Evolutionary conservation across 768 basidiomycete species (phyloP).

Genomic region (Calvatia gigantea): DNA sequence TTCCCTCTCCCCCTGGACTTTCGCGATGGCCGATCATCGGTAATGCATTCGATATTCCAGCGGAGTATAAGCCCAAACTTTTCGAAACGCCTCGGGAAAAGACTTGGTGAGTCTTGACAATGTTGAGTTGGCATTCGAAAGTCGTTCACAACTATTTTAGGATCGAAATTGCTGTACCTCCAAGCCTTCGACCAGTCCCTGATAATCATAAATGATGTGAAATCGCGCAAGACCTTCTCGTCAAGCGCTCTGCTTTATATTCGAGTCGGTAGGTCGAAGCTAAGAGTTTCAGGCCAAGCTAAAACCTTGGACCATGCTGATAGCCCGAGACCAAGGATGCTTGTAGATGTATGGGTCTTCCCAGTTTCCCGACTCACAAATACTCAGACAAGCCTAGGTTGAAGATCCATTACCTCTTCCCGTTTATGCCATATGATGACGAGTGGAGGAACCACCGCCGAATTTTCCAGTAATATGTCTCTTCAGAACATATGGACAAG

Average conservation of each 20-base stretch:
- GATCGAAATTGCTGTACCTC: slow-evolving; percentile 8
- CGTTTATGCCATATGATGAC: slow-evolving; percentile 6
- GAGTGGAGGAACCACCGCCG: slow-evolving; percentile 14
- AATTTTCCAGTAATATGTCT: slow-evolving; percentile 13
- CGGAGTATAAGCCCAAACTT: background rate
- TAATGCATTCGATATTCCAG: slow-evolving; percentile 11
- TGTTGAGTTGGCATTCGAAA: background rate
- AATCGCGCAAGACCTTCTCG: slow-evolving; percentile 13
- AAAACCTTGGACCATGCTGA: background rate
- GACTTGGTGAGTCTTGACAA: slow-evolving; percentile 8
- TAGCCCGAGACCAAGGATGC: background rate
- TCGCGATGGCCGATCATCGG: slow-evolving; percentile 13
- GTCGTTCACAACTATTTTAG: background rate
- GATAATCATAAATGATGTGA: slow-evolving; percentile 14
- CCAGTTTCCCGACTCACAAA: background rate
- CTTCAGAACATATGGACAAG: background rate
- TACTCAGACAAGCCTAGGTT: background rate
- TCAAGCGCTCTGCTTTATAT: slow-evolving; percentile 13
- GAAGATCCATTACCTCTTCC: slow-evolving; percentile 1
- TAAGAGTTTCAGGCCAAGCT: background rate
- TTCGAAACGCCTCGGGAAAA: slow-evolving; percentile 6
- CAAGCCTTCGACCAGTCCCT: slow-evolving; percentile 9
- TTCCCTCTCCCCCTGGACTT: slow-evolving; percentile 10
- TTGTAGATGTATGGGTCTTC: slow-evolving; percentile 3
- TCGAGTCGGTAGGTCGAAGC: slow-evolving; percentile 12